Evolutionary conservation across 2,329 filamentous ascomycete genomes (phyloP).

Genomic region (Epichloe bromicola): DNA sequence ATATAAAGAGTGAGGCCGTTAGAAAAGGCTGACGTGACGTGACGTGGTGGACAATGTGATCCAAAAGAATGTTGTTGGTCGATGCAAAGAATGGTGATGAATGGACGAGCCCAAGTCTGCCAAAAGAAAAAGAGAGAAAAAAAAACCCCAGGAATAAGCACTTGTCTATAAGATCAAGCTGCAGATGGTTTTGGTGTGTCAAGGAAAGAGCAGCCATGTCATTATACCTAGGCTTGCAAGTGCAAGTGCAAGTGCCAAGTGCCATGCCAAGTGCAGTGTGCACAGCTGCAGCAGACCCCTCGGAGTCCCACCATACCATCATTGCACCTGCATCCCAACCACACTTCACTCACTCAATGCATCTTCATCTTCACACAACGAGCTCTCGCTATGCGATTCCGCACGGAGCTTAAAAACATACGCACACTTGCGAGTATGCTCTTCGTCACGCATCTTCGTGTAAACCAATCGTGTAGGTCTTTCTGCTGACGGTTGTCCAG

Average conservation of each 20-base stretch:
- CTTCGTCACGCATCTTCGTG: background rate
- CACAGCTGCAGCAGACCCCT: background rate
- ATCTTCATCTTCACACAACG: background rate
- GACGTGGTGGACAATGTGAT: constrained; percentile 1
- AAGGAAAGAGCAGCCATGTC: background rate
- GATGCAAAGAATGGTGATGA: background rate
- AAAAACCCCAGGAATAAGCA: background rate
- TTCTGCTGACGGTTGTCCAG: constrained; percentile 21
- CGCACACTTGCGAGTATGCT: constrained; percentile 50
- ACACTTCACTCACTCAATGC: background rate
- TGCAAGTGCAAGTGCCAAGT: background rate
- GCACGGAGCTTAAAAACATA: constrained; percentile 52
- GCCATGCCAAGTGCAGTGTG: no score
- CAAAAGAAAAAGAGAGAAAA: background rate
- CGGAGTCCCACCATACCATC: background rate
- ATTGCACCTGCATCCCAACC: constrained; percentile 1
- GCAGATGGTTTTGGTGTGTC: no score
- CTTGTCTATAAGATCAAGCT: no score
- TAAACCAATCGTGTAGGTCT: background rate
- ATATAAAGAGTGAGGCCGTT: background rate
- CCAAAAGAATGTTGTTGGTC: constrained; percentile 2
- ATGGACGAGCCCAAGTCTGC: background rate
- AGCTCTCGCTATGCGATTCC: constrained; percentile 45
- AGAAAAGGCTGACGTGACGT: background rate
- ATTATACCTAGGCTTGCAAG: background rate